Percentiles rank a stretch among this genome's conserved stretches.
These are phyloP conservation scores for Lichenothelia convexa DNA, from an alignment of 495 filamentous ascomycete species.

Conservation along the genomic window DNA sequence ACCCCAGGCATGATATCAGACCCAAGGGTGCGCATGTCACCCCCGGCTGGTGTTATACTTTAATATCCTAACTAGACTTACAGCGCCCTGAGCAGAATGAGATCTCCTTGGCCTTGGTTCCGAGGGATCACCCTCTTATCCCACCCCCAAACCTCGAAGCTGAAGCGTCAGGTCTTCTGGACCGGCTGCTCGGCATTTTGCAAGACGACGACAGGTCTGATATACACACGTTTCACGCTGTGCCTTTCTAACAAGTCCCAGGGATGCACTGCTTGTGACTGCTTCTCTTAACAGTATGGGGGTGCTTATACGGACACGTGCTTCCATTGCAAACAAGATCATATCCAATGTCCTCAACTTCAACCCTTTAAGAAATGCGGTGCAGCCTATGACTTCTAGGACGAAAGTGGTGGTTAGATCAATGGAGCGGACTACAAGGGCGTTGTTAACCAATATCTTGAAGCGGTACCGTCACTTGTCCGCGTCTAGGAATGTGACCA, in stretches of 20 bases:
- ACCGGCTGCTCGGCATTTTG: slow-evolving; percentile 70
- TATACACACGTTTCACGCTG: slow-evolving; percentile 4
- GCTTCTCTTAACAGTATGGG: slow-evolving; percentile 80
- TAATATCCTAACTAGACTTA: slow-evolving; percentile 1
- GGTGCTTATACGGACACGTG: slow-evolving; percentile 59
- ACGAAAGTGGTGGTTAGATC: slow-evolving; percentile 69
- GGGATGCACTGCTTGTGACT: slow-evolving; percentile 77
- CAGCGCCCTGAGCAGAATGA: slow-evolving; percentile 74
- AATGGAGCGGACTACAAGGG: slow-evolving; percentile 79
- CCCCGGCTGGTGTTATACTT: not conserved
- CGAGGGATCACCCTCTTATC: slow-evolving; percentile 59
- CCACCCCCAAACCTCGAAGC: slow-evolving; percentile 69
- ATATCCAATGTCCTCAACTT: slow-evolving; percentile 72
- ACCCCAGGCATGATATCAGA: slow-evolving; percentile 68
- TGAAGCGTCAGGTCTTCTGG: slow-evolving; percentile 73
- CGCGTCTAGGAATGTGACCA: not conserved
- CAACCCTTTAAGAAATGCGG: slow-evolving; percentile 67
- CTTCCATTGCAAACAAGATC: slow-evolving; percentile 67
- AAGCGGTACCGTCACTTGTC: slow-evolving; percentile 37
- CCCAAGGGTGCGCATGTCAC: slow-evolving; percentile 47
- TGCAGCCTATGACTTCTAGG: slow-evolving; percentile 57
- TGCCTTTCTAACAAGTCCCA: slow-evolving; percentile 17
- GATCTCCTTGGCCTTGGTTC: slow-evolving; percentile 69
- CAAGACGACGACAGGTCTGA: slow-evolving; percentile 68
- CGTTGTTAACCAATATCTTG: slow-evolving; percentile 59